Conservation (phyloP, 768 basidiomycete genomes). For the Crepidotus variabilis region DNA sequence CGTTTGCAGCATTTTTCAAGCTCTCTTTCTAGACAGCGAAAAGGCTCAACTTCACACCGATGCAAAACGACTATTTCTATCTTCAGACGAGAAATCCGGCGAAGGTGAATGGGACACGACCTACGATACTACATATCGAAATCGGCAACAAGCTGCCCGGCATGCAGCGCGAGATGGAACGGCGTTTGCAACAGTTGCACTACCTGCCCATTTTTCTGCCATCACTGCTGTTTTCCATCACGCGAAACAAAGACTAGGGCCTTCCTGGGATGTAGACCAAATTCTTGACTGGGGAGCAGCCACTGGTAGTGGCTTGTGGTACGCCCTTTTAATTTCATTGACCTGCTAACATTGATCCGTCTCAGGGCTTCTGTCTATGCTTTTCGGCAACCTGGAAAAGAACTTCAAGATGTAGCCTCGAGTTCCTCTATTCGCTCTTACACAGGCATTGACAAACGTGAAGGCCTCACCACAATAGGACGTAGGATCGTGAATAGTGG, state of each 20-base stretch:
- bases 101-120: slow-evolving; percentile 48
- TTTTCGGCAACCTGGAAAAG: slow-evolving; percentile 45
- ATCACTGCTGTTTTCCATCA: slow-evolving; percentile 73
- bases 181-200: slow-evolving; percentile 81
- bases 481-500: slow-evolving; percentile 59
- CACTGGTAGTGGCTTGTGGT: slow-evolving; percentile 85
- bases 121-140: slow-evolving; percentile 59
- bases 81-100: slow-evolving; percentile 23
- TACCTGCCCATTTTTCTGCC: slow-evolving; percentile 83
- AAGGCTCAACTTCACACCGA: slow-evolving; percentile 71
- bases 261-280: slow-evolving; percentile 52
- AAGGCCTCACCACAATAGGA: slow-evolving; percentile 64
- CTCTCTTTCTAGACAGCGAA: slow-evolving; percentile 31
- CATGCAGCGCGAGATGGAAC: slow-evolving; percentile 72
- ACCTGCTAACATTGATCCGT: not conserved
- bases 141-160: slow-evolving; percentile 49
- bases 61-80: slow-evolving; percentile 65
- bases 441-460: slow-evolving; percentile 73
- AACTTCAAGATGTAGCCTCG: slow-evolving; percentile 32
- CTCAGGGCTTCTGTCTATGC: slow-evolving; percentile 63
- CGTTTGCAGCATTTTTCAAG: not conserved
- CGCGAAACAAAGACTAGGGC: slow-evolving; percentile 57
- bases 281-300: slow-evolving; percentile 86
- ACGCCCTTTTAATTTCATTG: slow-evolving; percentile 13
- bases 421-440: slow-evolving; percentile 59